Conservation (phyloP, 495 filamentous ascomycete genomes). For the Trypethelium eluteriae region DNA sequence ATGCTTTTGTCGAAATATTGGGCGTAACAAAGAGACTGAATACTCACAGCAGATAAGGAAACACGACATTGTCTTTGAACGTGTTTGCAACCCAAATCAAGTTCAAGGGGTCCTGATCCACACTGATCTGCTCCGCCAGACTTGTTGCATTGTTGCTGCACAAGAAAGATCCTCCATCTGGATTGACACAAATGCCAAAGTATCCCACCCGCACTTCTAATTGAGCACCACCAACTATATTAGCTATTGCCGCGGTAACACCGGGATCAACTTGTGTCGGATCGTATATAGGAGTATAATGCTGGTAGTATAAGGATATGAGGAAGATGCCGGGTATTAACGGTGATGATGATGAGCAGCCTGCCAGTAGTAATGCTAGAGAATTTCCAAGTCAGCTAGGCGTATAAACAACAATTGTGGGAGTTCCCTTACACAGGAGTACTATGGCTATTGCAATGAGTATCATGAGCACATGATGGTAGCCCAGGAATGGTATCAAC, state of each 20-base stretch:
- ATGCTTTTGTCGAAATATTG: too few relatives aligned
- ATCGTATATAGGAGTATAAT: slow-evolving; percentile 55
- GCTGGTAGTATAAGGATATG: slow-evolving; percentile 66
- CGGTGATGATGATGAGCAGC: slow-evolving; percentile 69
- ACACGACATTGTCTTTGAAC: slow-evolving; percentile 76
- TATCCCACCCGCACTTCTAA: slow-evolving; percentile 65
- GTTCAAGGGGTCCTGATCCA: slow-evolving; percentile 72
- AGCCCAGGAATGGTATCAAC: slow-evolving; percentile 89
- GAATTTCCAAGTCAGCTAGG: slow-evolving; percentile 9
- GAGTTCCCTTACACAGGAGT: slow-evolving; percentile 68
- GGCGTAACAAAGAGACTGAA: not conserved
- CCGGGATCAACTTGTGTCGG: slow-evolving; percentile 78
- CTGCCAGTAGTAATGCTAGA: slow-evolving; percentile 67
- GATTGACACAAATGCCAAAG: slow-evolving; percentile 70
- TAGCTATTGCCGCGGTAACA: slow-evolving; percentile 64
- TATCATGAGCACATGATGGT: slow-evolving; percentile 98
- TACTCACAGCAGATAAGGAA: slow-evolving; percentile 64
- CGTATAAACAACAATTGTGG: not conserved
- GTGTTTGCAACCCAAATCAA: slow-evolving; percentile 71
- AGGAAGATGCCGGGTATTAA: slow-evolving; percentile 74
- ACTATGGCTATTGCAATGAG: slow-evolving; percentile 91
- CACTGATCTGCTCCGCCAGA: slow-evolving; percentile 57
- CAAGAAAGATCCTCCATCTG: slow-evolving; percentile 61
- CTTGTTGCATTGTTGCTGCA: slow-evolving; percentile 73
- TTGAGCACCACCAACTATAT: slow-evolving; percentile 60